Conservation (phyloP, 148 eudicot genomes). For the Polygonum aviculare region DNA sequence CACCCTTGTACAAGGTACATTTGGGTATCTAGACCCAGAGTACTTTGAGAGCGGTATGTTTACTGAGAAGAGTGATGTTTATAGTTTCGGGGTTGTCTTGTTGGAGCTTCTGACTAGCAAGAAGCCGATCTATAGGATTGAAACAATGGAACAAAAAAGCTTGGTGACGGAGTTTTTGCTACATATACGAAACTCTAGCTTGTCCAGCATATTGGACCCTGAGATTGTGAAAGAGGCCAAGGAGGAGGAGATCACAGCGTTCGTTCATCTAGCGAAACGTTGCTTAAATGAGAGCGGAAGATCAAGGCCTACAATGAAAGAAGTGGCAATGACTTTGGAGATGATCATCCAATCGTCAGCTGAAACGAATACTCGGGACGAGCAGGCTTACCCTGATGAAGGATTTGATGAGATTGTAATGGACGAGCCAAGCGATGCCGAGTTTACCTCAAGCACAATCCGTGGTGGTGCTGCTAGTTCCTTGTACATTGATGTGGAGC, state of each 20-base stretch:
- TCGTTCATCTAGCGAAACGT: not conserved
- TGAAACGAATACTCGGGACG: not conserved
- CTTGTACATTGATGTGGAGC: not conserved
- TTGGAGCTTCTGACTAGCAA: conserved; percentile 15
- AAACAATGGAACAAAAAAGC: not conserved
- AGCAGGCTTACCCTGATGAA: not conserved
- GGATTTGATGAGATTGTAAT: not conserved
- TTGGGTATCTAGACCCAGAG: conserved; percentile 25
- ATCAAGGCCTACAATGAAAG: conserved; percentile 6
- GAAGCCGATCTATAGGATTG: conserved; percentile 11
- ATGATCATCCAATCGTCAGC: conserved; percentile 3
- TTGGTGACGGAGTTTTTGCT: conserved; percentile 20
- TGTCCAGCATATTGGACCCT: conserved; percentile 20
- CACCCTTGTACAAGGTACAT: conserved; percentile 16
- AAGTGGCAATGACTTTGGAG: conserved; percentile 3
- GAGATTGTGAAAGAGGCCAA: conserved; percentile 8
- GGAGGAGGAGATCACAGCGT: not conserved
- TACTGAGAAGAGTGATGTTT: conserved; percentile 25
- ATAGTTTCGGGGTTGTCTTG: conserved; percentile 23
- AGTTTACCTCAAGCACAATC: not conserved
- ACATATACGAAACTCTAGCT: not conserved
- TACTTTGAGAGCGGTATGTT: not conserved
- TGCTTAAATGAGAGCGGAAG: not conserved
- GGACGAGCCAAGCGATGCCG: not conserved
- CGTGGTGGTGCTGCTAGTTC: not conserved